Evolutionary conservation across 2,329 filamentous ascomycete genomes (phyloP).

Genomic region (Pestalotiopsis sp.): DNA sequence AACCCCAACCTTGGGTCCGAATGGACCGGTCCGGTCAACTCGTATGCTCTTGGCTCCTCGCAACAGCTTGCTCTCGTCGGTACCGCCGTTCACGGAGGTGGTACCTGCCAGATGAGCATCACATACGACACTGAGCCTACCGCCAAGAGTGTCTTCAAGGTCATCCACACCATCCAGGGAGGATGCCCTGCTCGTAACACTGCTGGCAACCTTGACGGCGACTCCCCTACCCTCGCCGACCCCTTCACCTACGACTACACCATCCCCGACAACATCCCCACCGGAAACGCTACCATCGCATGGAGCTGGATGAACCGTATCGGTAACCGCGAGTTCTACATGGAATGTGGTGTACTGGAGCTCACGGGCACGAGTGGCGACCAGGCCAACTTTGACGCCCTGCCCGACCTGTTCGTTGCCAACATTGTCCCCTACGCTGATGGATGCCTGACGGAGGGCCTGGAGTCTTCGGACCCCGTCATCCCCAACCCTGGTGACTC

Average conservation of each 20-base stretch:
- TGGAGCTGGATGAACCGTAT: slow-evolving; percentile 97
- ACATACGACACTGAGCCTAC: slow-evolving; percentile 76
- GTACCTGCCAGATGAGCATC: slow-evolving; percentile 87
- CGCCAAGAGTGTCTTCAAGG: slow-evolving; percentile 74
- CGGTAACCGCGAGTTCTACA: slow-evolving; percentile 95
- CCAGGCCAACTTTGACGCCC: slow-evolving; percentile 56
- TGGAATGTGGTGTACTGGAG: slow-evolving; percentile 84
- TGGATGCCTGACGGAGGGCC: not conserved
- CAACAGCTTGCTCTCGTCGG: slow-evolving; percentile 70
- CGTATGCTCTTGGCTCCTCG: slow-evolving; percentile 63
- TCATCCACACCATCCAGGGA: slow-evolving; percentile 85
- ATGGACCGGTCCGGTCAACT: slow-evolving; percentile 41
- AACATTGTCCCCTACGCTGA: slow-evolving; percentile 52
- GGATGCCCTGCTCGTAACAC: slow-evolving; percentile 72
- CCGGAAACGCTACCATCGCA: slow-evolving; percentile 79
- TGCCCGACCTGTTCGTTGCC: slow-evolving; percentile 77
- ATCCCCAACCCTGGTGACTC: slow-evolving; percentile 70
- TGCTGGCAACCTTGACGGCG: slow-evolving; percentile 58
- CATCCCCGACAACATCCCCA: slow-evolving; percentile 71
- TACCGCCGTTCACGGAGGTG: slow-evolving; percentile 81
- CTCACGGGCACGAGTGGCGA: slow-evolving; percentile 58
- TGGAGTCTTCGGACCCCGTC: slow-evolving; percentile 52
- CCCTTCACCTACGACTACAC: slow-evolving; percentile 68
- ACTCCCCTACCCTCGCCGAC: slow-evolving; percentile 40
- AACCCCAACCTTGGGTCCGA: slow-evolving; percentile 47